Evolutionary conservation across 2,329 filamentous ascomycete genomes (phyloP).

Genomic region (Alternaria infectoria): DNA sequence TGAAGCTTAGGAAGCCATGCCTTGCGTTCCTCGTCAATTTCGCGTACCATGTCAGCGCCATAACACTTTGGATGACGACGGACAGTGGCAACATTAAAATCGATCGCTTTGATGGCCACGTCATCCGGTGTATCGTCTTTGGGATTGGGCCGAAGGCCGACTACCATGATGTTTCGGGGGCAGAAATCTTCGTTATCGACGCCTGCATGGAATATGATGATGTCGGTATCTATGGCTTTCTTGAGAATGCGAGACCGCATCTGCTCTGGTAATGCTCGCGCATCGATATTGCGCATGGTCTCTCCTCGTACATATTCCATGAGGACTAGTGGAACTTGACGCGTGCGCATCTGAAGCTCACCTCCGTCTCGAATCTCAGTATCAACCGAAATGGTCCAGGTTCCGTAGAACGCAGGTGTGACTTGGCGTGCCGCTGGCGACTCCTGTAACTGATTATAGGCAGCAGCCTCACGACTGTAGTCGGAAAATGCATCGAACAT

Average conservation of each 20-base stretch:
- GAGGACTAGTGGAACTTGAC: neutral
- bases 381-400: neutral
- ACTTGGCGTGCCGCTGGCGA: neutral
- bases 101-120: conserved; percentile 4
- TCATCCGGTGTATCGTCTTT: neutral
- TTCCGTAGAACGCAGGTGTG: neutral
- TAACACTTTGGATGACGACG: neutral
- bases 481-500: neutral
- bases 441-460: neutral
- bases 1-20: neutral
- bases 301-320: neutral
- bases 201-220: neutral
- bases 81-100: neutral
- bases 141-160: neutral
- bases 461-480: neutral
- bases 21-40: neutral
- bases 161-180: conserved; percentile 16
- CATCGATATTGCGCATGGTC: neutral
- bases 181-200: conserved; percentile 4
- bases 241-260: conserved; percentile 1
- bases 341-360: neutral
- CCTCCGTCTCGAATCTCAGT: neutral
- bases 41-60: neutral
- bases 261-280: neutral
- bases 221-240: neutral